phyloP scores from a whole-genome alignment of 768 basidiomycete genomes.

The Russula sp. region DNA sequence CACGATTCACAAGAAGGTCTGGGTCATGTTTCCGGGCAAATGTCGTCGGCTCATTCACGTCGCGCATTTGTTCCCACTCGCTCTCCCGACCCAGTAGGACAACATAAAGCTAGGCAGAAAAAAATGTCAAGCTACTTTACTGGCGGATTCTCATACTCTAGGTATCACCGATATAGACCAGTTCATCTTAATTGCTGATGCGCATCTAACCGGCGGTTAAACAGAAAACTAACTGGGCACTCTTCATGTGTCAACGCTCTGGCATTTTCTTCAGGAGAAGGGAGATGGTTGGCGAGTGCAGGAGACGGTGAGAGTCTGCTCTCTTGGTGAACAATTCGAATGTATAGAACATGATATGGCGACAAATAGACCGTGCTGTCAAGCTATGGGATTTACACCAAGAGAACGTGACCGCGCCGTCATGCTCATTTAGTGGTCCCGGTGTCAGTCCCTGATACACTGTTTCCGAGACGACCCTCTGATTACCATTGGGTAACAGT shows the following conservation, averaged over 20 bases:
- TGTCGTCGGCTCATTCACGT: constrained; percentile 11
- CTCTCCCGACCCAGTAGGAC: constrained; percentile 5
- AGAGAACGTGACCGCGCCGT: constrained; percentile 27
- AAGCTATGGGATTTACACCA: constrained; percentile 36
- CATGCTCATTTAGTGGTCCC: constrained; percentile 29
- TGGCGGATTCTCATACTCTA: constrained; percentile 14
- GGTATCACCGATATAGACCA: neutral
- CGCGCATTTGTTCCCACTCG: neutral
- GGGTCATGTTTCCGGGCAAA: constrained; percentile 10
- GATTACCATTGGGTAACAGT: constrained; percentile 34
- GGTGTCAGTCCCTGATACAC: constrained; percentile 23
- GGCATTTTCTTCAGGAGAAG: constrained; percentile 32
- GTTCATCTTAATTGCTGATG: neutral
- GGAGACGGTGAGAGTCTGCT: constrained; percentile 32
- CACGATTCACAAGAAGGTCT: neutral
- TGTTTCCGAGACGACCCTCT: neutral
- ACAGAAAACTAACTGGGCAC: constrained; percentile 33
- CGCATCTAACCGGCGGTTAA: neutral
- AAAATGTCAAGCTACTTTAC: constrained; percentile 6
- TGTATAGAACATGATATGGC: neutral
- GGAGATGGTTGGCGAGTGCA: constrained; percentile 36
- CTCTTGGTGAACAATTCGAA: neutral
- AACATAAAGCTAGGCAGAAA: constrained; percentile 8
- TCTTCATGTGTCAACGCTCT: constrained; percentile 36
- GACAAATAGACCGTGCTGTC: constrained; percentile 29